Conservation (phyloP, 169 alveolate genomes). For the Plasmodium vivax region DNA sequence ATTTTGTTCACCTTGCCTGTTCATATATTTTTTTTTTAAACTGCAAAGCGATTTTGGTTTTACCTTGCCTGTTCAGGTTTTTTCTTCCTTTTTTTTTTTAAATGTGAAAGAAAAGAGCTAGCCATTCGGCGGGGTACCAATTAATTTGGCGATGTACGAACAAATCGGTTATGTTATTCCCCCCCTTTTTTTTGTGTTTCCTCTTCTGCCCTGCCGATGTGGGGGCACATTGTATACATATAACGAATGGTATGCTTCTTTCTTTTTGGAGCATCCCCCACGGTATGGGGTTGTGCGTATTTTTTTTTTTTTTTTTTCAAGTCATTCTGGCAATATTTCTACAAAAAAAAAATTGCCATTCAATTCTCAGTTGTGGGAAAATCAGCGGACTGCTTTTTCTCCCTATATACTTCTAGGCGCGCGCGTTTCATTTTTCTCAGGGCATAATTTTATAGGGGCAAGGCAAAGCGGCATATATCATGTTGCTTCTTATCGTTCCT, state of each 20-base stretch:
- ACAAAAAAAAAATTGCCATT: neutral
- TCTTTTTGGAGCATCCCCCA: neutral
- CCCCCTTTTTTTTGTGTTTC: neutral
- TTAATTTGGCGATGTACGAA: neutral
- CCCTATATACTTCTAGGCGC: neutral
- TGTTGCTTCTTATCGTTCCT: neutral
- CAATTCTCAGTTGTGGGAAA: neutral
- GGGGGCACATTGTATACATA: neutral
- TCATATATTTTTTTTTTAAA: neutral
- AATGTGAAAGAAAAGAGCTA: neutral
- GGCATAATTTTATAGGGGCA: neutral
- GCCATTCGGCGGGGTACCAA: neutral
- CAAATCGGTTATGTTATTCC: neutral
- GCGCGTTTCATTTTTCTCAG: neutral
- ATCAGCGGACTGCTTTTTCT: neutral
- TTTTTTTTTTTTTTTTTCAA: too few species aligned
- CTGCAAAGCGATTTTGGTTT: neutral
- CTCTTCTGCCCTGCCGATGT: neutral
- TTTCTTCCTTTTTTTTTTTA: neutral
- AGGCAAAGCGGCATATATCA: neutral
- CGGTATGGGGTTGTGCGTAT: neutral
- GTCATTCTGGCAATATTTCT: neutral
- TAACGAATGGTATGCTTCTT: neutral
- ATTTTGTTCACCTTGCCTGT: constrained; percentile 1
- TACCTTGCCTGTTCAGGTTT: neutral